Percentiles rank a stretch among this genome's conserved stretches.
These are phyloP conservation scores for Ruellia speciosa DNA, from an alignment of 305 asterid species.

Conservation along the genomic window DNA sequence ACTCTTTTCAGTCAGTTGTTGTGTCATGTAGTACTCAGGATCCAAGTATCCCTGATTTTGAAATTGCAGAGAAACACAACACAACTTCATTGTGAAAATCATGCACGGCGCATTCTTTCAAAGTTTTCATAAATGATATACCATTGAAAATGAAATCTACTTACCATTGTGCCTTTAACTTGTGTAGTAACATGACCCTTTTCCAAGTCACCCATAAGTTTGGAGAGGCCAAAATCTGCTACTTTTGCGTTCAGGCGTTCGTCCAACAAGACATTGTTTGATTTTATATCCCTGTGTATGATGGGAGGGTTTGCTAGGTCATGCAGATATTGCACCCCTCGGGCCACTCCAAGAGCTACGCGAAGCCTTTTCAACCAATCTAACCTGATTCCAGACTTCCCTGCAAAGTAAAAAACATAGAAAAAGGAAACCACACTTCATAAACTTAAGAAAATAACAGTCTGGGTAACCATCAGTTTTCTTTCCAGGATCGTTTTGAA, in stretches of 20 bases:
- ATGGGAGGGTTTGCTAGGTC: constrained; percentile 56
- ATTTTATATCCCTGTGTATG: constrained; percentile 59
- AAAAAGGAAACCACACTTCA: no score
- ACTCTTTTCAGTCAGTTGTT: constrained; percentile 54
- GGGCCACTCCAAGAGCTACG: constrained; percentile 52
- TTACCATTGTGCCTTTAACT: constrained; percentile 67
- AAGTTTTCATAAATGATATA: neutral
- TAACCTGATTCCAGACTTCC: constrained; percentile 43
- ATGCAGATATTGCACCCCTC: constrained; percentile 57
- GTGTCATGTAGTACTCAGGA: constrained; percentile 65
- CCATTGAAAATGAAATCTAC: constrained; percentile 5
- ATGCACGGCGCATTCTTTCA: no score
- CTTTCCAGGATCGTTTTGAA: no score
- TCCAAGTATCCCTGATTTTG: constrained; percentile 53
- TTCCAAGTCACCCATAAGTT: constrained; percentile 36
- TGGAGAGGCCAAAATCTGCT: constrained; percentile 67
- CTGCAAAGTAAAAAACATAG: constrained; percentile 23
- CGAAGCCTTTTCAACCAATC: constrained; percentile 57
- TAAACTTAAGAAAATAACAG: no score
- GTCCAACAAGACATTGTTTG: constrained; percentile 50
- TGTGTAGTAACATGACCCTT: constrained; percentile 47
- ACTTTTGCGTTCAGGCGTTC: constrained; percentile 51
- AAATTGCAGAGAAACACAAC: no score
- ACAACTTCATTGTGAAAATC: no score
- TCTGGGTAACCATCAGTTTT: no score